Base-by-base conservation (phyloP, 768 basidiomycete species). In the Boletus bicolor region DNA sequence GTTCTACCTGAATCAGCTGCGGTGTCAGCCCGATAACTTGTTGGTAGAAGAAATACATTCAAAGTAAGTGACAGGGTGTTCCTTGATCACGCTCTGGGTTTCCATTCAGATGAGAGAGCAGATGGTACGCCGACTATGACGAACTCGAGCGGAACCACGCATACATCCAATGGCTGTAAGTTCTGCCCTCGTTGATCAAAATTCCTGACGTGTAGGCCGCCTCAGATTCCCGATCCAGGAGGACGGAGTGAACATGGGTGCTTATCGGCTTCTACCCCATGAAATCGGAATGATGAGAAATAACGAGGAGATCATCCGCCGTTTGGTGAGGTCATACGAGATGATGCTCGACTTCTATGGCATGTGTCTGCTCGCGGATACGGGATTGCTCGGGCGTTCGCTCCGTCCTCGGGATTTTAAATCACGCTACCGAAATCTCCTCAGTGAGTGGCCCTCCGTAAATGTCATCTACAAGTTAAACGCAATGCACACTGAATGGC, bases 281-380 rank as follows among this genome's bases (percentile, higher is more conserved):
- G 89, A 91, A 69, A 77, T 84, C 44, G 64, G 70, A 12, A 67
- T 74, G 36, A 85, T 89, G 79, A 84, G 75, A 62, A 70, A 71
- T 14, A 76, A 83, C 65, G 61, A 76, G 32, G 59, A 62, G 39
- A 75, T 85, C 43, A 68, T 83, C 46, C 57, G 71, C 54, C 81
- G 86, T 38, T 62, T 89, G 32, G 51, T 84, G 5, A 70, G 68
- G 30, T 89, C 88, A 19, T 90, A 89, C 68, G 73, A 69, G 58
- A 77, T 90, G 61, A 88, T 92, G 85, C 79, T 91, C 28, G 85
- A 87, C 67, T 90, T 91, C 72, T 91, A 88, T 64, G 89, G 88
- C 24, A 88, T 90, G 85, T 75, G 75, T 30, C 78, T 90, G 34
- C 70, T 83, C 36, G 61, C 71, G 26, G 78, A 82, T 39, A 82